These are phyloP conservation scores for Fonsecaea multimorphosa DNA, from an alignment of 2,329 filamentous ascomycete species.

Conservation along the genomic window DNA sequence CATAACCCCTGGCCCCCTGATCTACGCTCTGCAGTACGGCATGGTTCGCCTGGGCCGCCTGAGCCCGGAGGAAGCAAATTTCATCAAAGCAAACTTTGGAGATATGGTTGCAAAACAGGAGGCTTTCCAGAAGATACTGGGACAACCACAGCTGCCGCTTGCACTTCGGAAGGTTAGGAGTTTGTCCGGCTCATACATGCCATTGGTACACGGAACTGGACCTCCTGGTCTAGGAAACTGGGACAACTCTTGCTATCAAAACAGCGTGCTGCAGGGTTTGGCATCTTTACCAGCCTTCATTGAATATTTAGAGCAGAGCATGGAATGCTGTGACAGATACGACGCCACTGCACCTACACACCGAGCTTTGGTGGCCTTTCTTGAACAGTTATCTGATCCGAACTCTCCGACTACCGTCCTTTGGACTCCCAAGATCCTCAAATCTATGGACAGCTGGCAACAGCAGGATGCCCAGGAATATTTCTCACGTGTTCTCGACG, in stretches of 20 bases:
- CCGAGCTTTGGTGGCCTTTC: constrained; percentile 69
- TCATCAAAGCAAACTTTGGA: constrained; percentile 43
- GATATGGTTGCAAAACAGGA: constrained; percentile 65
- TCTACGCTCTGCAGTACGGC: constrained; percentile 58
- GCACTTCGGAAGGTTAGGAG: constrained; percentile 63
- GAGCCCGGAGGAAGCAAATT: constrained; percentile 47
- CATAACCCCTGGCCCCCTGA: constrained; percentile 48
- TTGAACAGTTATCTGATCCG: constrained; percentile 69
- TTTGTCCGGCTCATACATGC: constrained; percentile 56
- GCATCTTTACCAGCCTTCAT: constrained; percentile 75
- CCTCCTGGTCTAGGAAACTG: constrained; percentile 79
- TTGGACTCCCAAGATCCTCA: constrained; percentile 81
- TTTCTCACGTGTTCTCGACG: constrained; percentile 85
- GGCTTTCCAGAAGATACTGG: constrained; percentile 67
- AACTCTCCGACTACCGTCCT: constrained; percentile 56
- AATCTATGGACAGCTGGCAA: constrained; percentile 92
- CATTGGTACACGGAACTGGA: constrained; percentile 43
- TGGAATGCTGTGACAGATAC: constrained; percentile 39
- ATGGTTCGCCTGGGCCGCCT: constrained; percentile 48
- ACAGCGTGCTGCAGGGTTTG: constrained; percentile 87
- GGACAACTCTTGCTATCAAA: constrained; percentile 97
- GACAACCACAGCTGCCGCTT: constrained; percentile 65
- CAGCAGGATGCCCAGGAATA: constrained; percentile 99
- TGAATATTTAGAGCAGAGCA: constrained; percentile 48
- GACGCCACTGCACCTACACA: constrained; percentile 50